Conservation (phyloP, 805 yeast genomes). For the Suhomyces pyralidae region DNA sequence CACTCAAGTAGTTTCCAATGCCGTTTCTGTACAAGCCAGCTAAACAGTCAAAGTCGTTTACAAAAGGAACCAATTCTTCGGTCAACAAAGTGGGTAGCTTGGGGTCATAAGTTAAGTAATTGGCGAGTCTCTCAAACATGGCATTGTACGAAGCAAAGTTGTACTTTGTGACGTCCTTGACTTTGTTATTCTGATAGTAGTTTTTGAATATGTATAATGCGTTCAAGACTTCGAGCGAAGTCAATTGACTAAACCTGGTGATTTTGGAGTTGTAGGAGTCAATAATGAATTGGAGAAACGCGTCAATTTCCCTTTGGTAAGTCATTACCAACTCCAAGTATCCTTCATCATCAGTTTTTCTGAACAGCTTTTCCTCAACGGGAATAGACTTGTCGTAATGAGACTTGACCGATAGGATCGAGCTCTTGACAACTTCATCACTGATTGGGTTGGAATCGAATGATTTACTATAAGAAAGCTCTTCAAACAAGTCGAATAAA, state of each 20-base stretch:
- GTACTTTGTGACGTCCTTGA: conserved; percentile 14
- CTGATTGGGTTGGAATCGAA: background rate
- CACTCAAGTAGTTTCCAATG: conserved; percentile 17
- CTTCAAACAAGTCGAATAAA: background rate
- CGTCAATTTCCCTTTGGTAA: conserved; percentile 18
- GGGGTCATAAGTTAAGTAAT: conserved; percentile 11
- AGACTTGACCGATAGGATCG: background rate
- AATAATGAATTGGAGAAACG: conserved; percentile 18
- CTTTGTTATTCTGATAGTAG: conserved; percentile 14
- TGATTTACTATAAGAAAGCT: conserved; percentile 1
- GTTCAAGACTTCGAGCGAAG: conserved; percentile 24
- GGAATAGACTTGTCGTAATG: background rate
- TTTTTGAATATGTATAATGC: conserved; percentile 25
- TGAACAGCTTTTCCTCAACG: background rate
- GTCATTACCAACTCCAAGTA: conserved; percentile 16
- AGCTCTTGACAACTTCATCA: background rate
- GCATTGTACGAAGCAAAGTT: conserved; percentile 15
- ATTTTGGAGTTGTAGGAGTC: conserved; percentile 21
- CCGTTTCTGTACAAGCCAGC: conserved; percentile 15
- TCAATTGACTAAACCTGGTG: conserved; percentile 20
- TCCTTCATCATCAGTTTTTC: background rate
- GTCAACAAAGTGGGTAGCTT: conserved; percentile 19
- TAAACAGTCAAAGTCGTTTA: conserved; percentile 6
- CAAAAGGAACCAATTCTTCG: conserved; percentile 15
- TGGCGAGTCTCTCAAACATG: conserved; percentile 21